Conservation (phyloP, 1,284 basidiomycete genomes). For the Trichosporon sp. region DNA sequence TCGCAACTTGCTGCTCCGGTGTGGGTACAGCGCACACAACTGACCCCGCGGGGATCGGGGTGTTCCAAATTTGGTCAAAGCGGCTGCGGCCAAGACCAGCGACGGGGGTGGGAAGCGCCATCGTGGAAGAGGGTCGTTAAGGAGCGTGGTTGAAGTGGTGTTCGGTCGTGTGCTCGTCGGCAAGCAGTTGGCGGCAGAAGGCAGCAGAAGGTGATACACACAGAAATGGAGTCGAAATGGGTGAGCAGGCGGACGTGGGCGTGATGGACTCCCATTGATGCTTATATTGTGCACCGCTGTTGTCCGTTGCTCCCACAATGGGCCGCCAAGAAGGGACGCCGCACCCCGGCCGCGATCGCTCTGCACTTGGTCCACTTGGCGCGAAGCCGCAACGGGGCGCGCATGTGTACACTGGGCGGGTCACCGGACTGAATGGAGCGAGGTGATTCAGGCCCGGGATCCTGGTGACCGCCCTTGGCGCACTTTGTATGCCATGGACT, state of each 20-base stretch:
- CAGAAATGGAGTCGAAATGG: not conserved
- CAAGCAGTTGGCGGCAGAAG: not conserved
- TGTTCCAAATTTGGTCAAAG: slow-evolving; percentile 14
- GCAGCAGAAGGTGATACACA: not conserved
- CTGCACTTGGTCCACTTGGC: not conserved
- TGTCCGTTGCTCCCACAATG: not conserved
- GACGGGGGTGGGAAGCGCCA: slow-evolving; percentile 4
- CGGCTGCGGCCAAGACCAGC: not conserved
- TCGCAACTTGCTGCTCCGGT: slow-evolving; percentile 5
- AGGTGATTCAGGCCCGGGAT: slow-evolving; percentile 3
- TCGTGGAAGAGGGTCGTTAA: not conserved
- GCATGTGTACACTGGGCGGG: no score
- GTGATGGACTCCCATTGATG: not conserved
- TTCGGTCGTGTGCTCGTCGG: not conserved
- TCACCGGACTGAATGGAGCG: not conserved
- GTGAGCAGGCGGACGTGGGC: not conserved
- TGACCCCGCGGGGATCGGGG: not conserved
- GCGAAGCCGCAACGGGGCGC: not conserved
- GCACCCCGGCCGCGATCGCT: not conserved
- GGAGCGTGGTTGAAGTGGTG: not conserved
- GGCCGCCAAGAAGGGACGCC: slow-evolving; percentile 4
- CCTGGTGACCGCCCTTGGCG: not conserved
- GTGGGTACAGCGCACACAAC: slow-evolving; percentile 1
- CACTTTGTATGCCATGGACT: not conserved
- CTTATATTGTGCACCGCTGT: not conserved